Evolutionary conservation across 1,284 basidiomycete species (phyloP).

Genomic region (Cystobasidium pallidum): DNA sequence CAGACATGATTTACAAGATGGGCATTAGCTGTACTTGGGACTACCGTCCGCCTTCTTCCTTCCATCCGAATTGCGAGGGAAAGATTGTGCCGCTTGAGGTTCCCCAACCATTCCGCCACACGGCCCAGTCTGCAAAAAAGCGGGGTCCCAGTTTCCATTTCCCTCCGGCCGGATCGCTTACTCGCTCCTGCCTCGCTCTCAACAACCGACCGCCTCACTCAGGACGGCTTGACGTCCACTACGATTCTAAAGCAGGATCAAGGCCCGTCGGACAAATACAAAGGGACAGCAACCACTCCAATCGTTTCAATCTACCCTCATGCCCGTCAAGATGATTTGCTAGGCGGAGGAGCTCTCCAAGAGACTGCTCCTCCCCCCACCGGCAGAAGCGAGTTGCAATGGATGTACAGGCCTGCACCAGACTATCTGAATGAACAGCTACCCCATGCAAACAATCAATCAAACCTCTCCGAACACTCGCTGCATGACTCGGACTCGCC

Average conservation of each 20-base stretch:
- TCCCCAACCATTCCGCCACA: constrained; percentile 7
- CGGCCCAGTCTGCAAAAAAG: neutral
- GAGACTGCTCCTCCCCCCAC: constrained; percentile 27
- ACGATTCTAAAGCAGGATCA: neutral
- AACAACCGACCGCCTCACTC: neutral
- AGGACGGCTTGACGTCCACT: neutral
- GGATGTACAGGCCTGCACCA: neutral
- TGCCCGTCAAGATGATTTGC: constrained; percentile 36
- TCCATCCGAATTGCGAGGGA: too few relatives aligned
- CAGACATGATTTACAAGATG: too few relatives aligned
- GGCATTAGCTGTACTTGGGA: too few relatives aligned
- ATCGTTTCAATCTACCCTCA: neutral
- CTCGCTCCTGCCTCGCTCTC: neutral
- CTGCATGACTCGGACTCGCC: neutral
- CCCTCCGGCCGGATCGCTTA: neutral
- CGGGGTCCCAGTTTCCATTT: constrained; percentile 7
- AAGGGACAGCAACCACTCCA: constrained; percentile 4
- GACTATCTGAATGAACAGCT: neutral
- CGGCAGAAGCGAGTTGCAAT: constrained; percentile 15
- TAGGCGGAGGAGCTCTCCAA: constrained; percentile 40
- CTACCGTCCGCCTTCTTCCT: too few relatives aligned
- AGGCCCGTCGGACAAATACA: neutral
- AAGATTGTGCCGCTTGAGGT: neutral
- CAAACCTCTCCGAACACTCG: neutral
- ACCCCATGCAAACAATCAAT: constrained; percentile 2